Evolutionary conservation across 2,329 filamentous ascomycete species (phyloP).

Genomic region (Cercospora brassicicola): DNA sequence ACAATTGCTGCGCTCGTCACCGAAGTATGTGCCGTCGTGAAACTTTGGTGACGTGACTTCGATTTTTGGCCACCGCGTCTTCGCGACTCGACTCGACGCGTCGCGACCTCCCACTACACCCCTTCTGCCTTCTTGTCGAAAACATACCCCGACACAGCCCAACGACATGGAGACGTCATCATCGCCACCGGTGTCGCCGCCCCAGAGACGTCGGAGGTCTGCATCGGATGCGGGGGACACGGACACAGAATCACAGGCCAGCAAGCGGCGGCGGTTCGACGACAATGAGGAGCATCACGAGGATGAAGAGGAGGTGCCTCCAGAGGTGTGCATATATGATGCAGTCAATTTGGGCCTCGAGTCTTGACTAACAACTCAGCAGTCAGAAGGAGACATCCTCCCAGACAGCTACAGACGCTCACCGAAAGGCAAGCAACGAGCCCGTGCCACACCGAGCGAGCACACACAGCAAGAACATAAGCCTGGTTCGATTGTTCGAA

Average conservation of each 20-base stretch:
- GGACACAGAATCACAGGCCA: conserved; percentile 6
- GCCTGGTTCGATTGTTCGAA: conserved; percentile 83
- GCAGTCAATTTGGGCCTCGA: background rate
- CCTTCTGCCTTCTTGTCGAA: background rate
- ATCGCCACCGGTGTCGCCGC: conserved; percentile 18
- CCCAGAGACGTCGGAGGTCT: conserved; percentile 21
- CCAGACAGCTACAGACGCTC: conserved; percentile 40
- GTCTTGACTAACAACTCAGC: background rate
- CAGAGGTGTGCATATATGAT: background rate
- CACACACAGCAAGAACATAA: conserved; percentile 45
- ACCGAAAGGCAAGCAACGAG: conserved; percentile 28
- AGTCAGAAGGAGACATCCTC: conserved; percentile 30
- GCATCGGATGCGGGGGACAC: conserved; percentile 12
- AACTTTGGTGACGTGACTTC: background rate
- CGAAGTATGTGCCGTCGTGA: background rate
- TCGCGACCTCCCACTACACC: conserved; percentile 4
- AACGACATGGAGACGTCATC: conserved; percentile 12
- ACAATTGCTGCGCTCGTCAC: background rate
- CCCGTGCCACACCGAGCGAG: conserved; percentile 4
- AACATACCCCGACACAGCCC: background rate
- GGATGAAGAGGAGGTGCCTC: background rate
- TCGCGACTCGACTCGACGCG: conserved; percentile 10
- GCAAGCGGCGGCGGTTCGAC: conserved; percentile 22
- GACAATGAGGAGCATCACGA: conserved; percentile 12
- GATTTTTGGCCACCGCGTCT: conserved; percentile 8